Evolutionary conservation across 2,329 filamentous ascomycete genomes (phyloP).

Genomic region (Colletotrichum noveboracense): DNA sequence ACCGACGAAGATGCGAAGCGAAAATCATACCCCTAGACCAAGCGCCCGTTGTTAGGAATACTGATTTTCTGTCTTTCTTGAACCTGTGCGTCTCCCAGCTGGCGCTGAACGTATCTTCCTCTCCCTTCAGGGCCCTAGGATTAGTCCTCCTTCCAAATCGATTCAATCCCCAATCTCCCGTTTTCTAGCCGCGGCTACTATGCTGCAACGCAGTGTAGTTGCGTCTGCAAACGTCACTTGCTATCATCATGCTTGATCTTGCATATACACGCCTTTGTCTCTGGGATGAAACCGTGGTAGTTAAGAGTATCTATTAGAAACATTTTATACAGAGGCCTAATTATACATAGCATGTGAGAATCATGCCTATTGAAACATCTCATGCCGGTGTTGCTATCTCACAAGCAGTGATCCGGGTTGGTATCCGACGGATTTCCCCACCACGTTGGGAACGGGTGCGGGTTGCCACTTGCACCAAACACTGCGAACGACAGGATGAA

Average conservation of each 20-base stretch:
- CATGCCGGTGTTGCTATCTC: background rate
- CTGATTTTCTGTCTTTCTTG: rapidly evolving
- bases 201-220: rapidly evolving
- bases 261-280: rapidly evolving
- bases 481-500: conserved; percentile 32
- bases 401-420: conserved; percentile 23
- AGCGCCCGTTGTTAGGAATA: background rate
- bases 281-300: rapidly evolving
- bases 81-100: rapidly evolving
- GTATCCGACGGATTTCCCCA: conserved; percentile 22
- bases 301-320: background rate
- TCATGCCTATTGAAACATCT: background rate
- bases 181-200: background rate
- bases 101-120: background rate
- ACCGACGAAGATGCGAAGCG: background rate
- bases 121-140: too few species aligned
- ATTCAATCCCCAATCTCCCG: rapidly evolving
- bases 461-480: conserved; percentile 26
- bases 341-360: background rate
- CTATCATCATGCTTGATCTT: background rate
- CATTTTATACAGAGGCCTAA: background rate
- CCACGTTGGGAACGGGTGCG: conserved; percentile 25
- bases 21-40: background rate
- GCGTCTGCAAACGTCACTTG: background rate
- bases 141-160: rapidly evolving